These are phyloP conservation scores for Sporothrix protearum DNA, from an alignment of 2,329 filamentous ascomycete genomes.

Conservation along the genomic window DNA sequence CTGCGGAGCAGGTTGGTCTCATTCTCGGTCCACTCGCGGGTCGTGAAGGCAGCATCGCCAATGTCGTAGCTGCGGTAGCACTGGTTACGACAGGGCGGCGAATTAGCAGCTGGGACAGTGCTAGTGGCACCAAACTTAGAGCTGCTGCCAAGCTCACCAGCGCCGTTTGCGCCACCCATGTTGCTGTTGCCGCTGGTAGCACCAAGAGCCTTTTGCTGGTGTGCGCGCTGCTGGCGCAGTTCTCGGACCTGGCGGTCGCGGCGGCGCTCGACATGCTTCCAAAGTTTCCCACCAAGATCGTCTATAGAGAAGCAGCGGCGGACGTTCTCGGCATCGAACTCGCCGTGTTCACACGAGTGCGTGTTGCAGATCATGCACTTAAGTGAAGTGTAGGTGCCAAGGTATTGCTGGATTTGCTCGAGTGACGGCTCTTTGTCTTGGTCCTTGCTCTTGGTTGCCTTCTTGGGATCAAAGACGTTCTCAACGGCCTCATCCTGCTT, in stretches of 20 bases:
- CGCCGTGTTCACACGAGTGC: conserved; percentile 60
- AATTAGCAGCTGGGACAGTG: background rate
- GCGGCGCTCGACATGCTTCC: conserved; percentile 27
- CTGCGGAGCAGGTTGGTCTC: conserved; percentile 49
- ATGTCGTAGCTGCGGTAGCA: conserved; percentile 43
- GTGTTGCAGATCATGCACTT: conserved; percentile 59
- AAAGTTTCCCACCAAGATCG: conserved; percentile 27
- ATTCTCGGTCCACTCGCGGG: conserved; percentile 46
- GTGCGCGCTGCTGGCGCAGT: background rate
- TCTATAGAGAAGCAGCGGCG: conserved; percentile 53
- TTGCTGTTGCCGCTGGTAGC: conserved; percentile 3
- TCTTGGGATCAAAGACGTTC: conserved; percentile 52
- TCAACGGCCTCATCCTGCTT: conserved; percentile 53
- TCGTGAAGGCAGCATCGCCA: conserved; percentile 35
- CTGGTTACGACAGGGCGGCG: conserved; percentile 39
- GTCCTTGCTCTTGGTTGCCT: conserved; percentile 44
- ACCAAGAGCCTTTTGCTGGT: background rate
- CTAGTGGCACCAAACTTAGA: background rate
- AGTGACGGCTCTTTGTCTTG: conserved; percentile 38
- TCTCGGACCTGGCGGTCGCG: conserved; percentile 32
- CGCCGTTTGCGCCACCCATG: background rate
- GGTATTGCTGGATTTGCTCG: conserved; percentile 43
- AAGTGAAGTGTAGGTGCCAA: conserved; percentile 54
- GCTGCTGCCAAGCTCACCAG: background rate
- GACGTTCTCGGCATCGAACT: conserved; percentile 54